Percentiles rank a stretch among this genome's conserved stretches.
phyloP scores from a whole-genome alignment of 768 basidiomycete genomes.

The Boletus speciosus region DNA sequence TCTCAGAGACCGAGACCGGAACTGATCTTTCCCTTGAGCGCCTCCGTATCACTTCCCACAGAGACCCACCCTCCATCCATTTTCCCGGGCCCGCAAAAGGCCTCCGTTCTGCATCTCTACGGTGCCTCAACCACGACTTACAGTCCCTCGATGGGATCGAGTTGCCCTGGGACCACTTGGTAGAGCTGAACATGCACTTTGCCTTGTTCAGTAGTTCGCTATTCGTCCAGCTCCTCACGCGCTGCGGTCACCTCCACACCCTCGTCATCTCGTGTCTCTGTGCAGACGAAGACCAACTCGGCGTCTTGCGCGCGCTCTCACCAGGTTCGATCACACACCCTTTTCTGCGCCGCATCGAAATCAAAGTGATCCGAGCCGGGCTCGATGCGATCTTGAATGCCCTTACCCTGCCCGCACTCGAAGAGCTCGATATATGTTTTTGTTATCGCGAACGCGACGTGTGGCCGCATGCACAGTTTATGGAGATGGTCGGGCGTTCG shows the following conservation, averaged over 20 bases:
- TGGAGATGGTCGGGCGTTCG: constrained; percentile 24
- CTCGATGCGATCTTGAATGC: constrained; percentile 18
- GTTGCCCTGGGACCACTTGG: constrained; percentile 27
- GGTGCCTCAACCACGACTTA: constrained; percentile 18
- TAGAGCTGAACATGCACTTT: constrained; percentile 29
- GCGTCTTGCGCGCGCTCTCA: constrained; percentile 1
- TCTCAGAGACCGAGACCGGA: background rate
- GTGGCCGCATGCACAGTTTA: constrained; percentile 28
- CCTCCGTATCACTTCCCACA: constrained; percentile 21
- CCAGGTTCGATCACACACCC: constrained; percentile 18
- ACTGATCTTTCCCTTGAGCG: constrained; percentile 11
- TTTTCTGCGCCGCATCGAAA: constrained; percentile 23
- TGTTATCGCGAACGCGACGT: constrained; percentile 27
- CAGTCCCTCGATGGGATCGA: constrained; percentile 22
- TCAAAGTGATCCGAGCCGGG: constrained; percentile 28
- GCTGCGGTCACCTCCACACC: constrained; percentile 20
- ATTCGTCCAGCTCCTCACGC: constrained; percentile 22
- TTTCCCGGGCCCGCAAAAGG: constrained; percentile 14
- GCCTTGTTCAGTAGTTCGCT: constrained; percentile 20
- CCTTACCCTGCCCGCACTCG: constrained; percentile 25
- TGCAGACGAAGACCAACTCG: constrained; percentile 17
- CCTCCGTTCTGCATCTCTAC: constrained; percentile 22
- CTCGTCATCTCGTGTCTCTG: constrained; percentile 25
- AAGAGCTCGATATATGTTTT: constrained; percentile 32
- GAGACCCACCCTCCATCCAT: constrained; percentile 10